Evolutionary conservation across 73 alveolate genomes (phyloP), one percentile per base, ranked within the genome.

Genomic region (Tetrahymena thermophila): DNA sequence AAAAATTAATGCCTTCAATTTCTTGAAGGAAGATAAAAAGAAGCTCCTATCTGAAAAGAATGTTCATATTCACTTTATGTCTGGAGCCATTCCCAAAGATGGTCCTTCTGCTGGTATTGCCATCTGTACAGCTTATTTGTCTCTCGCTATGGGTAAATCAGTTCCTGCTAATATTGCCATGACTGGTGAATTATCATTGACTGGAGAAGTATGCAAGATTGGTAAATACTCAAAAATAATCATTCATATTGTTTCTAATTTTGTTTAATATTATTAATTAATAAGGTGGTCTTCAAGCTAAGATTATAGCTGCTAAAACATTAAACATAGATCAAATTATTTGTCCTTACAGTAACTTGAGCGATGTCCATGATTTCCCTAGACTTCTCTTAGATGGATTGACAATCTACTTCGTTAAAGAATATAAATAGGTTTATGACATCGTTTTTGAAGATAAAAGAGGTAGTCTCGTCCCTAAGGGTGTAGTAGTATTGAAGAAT

Each of bases 21-120:
- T 40, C 97, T 93, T 98, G 35, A 96, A 43, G 35, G 95, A 94
- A 35, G 96, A 94, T 28, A 44, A 94, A 85, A 94, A 96, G 85
- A 89, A 96, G 14, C 34, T 34, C 21, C 50, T 85, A 15, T 94
- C 84, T 3, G 95, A 84, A 85, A 95, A 96, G 94, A 96, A 96
- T 34, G 57, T 95, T 93, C 99, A 98, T 94, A 84, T 97, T 42
- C 99, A 98, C 95, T 97, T 97, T 38, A 98, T 98, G 25, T 96
- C 94, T 96, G 99, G 99, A 1, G 99, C 99, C 43, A 97, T 96
- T 21, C 99, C 99, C 11, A 98, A 98, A 95, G 99, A 98, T 93
- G 99, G 99, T 34, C 99, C 99, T 34, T 96, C 98, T 25, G 99
- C 99, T 40, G 99, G 99, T 17, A 95, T 94, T 15, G 96, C 99